Base-by-base conservation (phyloP, 2,329 filamentous ascomycete species). In the Colletotrichum higginsianum region DNA sequence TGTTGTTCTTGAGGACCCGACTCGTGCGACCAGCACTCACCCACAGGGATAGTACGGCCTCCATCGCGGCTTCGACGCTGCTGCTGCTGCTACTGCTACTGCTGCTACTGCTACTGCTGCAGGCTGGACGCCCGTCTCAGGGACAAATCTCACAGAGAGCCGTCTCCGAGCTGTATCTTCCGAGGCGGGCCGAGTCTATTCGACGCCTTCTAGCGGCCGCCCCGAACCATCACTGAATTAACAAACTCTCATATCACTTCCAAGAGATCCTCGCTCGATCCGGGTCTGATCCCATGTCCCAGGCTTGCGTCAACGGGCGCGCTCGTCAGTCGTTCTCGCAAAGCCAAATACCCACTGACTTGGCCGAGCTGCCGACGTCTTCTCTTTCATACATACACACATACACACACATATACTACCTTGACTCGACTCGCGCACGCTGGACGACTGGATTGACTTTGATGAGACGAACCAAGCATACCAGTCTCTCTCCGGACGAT, bases 251-350 rank as follows among this genome's bases (percentile, higher is more conserved):
- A 47, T 26, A 49, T 50, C 26, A 26, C 26, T 70, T 66, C 38
- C 23, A 61, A 47, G 56, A 58, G 57, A 58, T 62, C 13, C 44
- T 57, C 57, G 15, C 38, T 60, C 42, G 53, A 64, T 65, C 40
- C 46, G 61, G 35, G 66, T 61, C 69, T 60, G 69, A 72, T 64
- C 58, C 26, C 60, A 60, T 42, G 53, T 40, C 47, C 55, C 65
- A 44, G 40, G 50, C 66, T 57, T 71, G 68, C 58, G 64, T 67
- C 64, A 63, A 68, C 58, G 12, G 23, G 46, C 53, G 68, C 50
- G 52, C 58, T 63, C 65, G 64, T 57, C 58, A 58, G 55, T 71
- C 64, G 64, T 71, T 68, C 30, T 71, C 64, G 68, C 64, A 71
- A 68, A 71, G 50, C 50, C 64, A 58, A 63, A 63, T 68, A 46